A percentile compares a stretch with the other conserved stretches of the same genome.
Evolutionary conservation across 192 early-diverging fungal species (phyloP).

Genomic region (Podila epicladia): DNA sequence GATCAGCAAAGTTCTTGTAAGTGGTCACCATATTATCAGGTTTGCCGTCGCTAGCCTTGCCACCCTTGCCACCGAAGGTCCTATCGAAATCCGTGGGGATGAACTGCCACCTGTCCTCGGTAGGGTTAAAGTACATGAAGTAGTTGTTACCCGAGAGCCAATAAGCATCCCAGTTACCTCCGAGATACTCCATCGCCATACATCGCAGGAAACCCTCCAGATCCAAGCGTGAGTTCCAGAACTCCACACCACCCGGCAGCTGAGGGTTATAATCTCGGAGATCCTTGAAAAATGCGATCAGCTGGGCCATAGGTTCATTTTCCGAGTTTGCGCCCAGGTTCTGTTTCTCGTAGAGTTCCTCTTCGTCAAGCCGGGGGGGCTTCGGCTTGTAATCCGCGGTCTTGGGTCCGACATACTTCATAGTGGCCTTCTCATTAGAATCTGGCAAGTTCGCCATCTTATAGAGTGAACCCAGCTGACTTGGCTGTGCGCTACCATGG

Average conservation of each 20-base stretch:
- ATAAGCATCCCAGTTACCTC: constrained; percentile 47
- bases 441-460: constrained; percentile 35
- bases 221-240: constrained; percentile 43
- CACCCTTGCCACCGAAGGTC: constrained; percentile 30
- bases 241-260: constrained; percentile 2
- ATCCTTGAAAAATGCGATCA: constrained; percentile 43
- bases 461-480: constrained; percentile 31
- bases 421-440: constrained; percentile 16
- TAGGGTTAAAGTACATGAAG: constrained; percentile 38
- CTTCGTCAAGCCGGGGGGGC: too few species aligned
- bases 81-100: constrained; percentile 55
- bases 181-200: constrained; percentile 48
- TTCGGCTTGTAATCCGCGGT: constrained; percentile 19
- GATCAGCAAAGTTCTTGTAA: constrained; percentile 34
- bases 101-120: constrained; percentile 18
- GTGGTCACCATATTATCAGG: constrained; percentile 8
- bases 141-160: constrained; percentile 51
- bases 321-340: constrained; percentile 20
- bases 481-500: background rate
- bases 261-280: constrained; percentile 32
- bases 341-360: constrained; percentile 31
- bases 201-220: constrained; percentile 28
- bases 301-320: constrained; percentile 20
- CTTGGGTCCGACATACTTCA: constrained; percentile 28
- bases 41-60: constrained; percentile 21